phyloP scores from a whole-genome alignment of 2,329 filamentous ascomycete species.

The Thelonectria blattea region DNA sequence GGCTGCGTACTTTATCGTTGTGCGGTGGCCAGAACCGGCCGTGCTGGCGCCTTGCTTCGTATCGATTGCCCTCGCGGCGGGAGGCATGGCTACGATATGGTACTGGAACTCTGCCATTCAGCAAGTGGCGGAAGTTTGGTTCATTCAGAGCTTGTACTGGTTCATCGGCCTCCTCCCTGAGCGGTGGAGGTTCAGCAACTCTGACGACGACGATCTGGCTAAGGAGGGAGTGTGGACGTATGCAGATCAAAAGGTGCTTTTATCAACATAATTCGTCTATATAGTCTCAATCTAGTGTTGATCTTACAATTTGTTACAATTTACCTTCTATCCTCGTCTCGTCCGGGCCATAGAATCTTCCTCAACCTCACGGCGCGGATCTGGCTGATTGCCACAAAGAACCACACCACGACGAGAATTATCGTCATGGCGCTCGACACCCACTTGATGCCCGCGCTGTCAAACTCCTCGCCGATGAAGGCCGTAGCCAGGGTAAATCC shows the following conservation, averaged over 20 bases:
- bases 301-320: not conserved
- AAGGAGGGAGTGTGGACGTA: constrained; percentile 30
- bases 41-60: constrained; percentile 38
- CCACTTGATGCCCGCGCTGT: constrained; percentile 34
- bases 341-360: constrained; percentile 37
- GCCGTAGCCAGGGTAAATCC: constrained; percentile 36
- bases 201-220: constrained; percentile 33
- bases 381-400: constrained; percentile 32
- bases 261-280: not conserved
- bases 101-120: constrained; percentile 32
- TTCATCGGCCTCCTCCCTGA: constrained; percentile 9
- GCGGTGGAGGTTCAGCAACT: constrained; percentile 24
- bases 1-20: constrained; percentile 39
- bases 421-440: constrained; percentile 34
- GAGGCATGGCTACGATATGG: constrained; percentile 18
- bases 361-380: constrained; percentile 28
- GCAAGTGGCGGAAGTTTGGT: not conserved
- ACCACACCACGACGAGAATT: constrained; percentile 31
- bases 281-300: not conserved
- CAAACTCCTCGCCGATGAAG: constrained; percentile 34
- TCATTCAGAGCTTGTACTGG: not conserved
- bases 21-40: constrained; percentile 35
- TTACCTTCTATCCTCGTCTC: constrained; percentile 32
- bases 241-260: constrained; percentile 4
- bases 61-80: constrained; percentile 17